phyloP scores from a whole-genome alignment of 495 filamentous ascomycete species.

The Aspergillus ostianus region DNA sequence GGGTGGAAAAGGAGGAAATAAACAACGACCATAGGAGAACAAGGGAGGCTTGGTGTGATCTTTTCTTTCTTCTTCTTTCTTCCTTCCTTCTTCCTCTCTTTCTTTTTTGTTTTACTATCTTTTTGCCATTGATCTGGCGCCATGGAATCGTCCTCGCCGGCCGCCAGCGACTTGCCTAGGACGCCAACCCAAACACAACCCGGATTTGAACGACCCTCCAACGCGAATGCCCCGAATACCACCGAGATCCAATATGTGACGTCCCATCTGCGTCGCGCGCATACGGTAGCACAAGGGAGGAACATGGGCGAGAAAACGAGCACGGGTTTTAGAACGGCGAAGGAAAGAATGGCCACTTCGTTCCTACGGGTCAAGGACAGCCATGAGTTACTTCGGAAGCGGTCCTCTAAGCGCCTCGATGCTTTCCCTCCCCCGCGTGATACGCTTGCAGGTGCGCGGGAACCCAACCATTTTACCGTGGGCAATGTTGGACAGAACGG shows the following conservation, averaged over 20 bases:
- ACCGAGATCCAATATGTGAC: slow-evolving; percentile 24
- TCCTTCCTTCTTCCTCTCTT: too few species aligned
- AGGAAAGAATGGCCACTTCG: slow-evolving; percentile 32
- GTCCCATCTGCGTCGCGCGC: slow-evolving; percentile 38
- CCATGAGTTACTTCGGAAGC: slow-evolving; percentile 45
- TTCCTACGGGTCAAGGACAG: slow-evolving; percentile 46
- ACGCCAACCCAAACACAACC: slow-evolving; percentile 14
- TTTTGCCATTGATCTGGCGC: background rate
- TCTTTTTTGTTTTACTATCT: too few species aligned
- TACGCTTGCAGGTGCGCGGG: slow-evolving; percentile 35
- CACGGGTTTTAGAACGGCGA: slow-evolving; percentile 30
- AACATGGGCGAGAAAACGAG: slow-evolving; percentile 31
- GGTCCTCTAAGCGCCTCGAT: slow-evolving; percentile 39
- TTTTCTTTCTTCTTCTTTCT: background rate
- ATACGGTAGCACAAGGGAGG: slow-evolving; percentile 42
- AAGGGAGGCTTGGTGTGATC: background rate
- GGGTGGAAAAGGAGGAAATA: background rate
- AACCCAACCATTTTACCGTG: slow-evolving; percentile 83
- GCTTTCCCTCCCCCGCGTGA: slow-evolving; percentile 31
- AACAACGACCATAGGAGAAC: background rate
- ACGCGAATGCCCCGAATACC: slow-evolving; percentile 9
- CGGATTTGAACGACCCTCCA: slow-evolving; percentile 14
- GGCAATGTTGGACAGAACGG: slow-evolving; percentile 93
- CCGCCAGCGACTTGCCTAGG: slow-evolving; percentile 5
- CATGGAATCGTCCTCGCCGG: slow-evolving; percentile 19